phyloP scores from a whole-genome alignment of 208 protist genomes.

The Leishmania braziliensis region DNA sequence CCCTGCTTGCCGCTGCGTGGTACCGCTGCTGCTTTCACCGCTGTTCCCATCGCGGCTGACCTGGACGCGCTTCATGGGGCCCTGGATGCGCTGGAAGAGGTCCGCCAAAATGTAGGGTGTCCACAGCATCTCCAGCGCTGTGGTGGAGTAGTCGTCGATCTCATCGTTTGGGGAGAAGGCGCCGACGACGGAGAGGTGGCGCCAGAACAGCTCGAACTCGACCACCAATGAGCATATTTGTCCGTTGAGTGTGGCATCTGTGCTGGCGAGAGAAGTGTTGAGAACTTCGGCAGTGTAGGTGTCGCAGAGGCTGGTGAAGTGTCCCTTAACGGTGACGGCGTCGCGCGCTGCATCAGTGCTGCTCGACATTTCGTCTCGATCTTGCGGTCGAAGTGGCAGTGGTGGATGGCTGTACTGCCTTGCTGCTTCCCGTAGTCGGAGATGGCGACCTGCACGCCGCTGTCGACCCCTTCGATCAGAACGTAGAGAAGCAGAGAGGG shows the following conservation, averaged over 20 bases:
- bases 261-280: slow-evolving; percentile 36
- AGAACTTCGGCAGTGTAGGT: slow-evolving; percentile 52
- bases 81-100: slow-evolving; percentile 80
- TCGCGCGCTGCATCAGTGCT: slow-evolving; percentile 10
- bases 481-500: background rate
- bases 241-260: slow-evolving; percentile 24
- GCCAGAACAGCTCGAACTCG: slow-evolving; percentile 75
- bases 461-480: background rate
- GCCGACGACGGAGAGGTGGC: slow-evolving; percentile 49
- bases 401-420: background rate
- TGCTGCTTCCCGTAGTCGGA: background rate
- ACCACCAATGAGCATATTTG: slow-evolving; percentile 48
- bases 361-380: background rate
- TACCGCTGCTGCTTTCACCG: background rate
- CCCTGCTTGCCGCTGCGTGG: background rate
- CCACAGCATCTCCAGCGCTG: slow-evolving; percentile 82
- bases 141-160: slow-evolving; percentile 84
- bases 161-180: slow-evolving; percentile 83
- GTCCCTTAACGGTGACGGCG: slow-evolving; percentile 59
- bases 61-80: slow-evolving; percentile 19
- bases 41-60: background rate
- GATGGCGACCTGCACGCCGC: background rate
- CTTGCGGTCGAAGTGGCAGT: background rate
- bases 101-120: slow-evolving; percentile 83
- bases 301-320: slow-evolving; percentile 56